Percentiles rank a stretch among this genome's conserved stretches.
Evolutionary conservation across 805 yeast species (phyloP).

Genomic region (Ogataea glucozyma): DNA sequence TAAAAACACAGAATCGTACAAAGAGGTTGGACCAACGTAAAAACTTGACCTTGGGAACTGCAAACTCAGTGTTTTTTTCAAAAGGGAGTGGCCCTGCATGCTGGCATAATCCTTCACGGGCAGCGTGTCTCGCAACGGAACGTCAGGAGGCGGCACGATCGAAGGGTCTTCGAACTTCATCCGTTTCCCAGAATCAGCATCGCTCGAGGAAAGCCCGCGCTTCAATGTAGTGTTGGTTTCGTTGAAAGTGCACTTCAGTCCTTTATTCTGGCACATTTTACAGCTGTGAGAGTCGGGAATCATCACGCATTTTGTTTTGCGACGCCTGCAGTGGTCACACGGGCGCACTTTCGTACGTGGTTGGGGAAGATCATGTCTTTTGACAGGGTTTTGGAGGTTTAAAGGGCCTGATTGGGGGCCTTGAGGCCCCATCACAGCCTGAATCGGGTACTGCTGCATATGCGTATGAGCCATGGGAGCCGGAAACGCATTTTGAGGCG

Average conservation of each 20-base stretch:
- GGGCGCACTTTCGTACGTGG: conserved; percentile 53
- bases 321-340: conserved; percentile 82
- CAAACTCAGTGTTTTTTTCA: conserved; percentile 68
- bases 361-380: conserved; percentile 36
- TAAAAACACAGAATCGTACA: conserved; percentile 71
- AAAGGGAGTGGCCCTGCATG: conserved; percentile 61
- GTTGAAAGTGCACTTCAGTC: conserved; percentile 73
- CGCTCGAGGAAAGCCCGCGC: conserved; percentile 37
- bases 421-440: conserved; percentile 4
- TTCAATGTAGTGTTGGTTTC: conserved; percentile 48
- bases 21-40: conserved; percentile 84
- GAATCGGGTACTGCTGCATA: conserved; percentile 5
- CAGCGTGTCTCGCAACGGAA: conserved; percentile 49
- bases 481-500: background rate
- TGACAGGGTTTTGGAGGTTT: no score
- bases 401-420: conserved; percentile 7
- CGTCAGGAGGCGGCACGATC: conserved; percentile 40
- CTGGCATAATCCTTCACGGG: conserved; percentile 70
- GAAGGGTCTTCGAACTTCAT: conserved; percentile 36
- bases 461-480: conserved; percentile 6
- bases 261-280: conserved; percentile 74
- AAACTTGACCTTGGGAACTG: conserved; percentile 91
- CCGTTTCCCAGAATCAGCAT: conserved; percentile 28
- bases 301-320: conserved; percentile 77
- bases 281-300: conserved; percentile 64